Base-by-base conservation (phyloP, 352 stramenopile genomes). In the Globisporangium polare region DNA sequence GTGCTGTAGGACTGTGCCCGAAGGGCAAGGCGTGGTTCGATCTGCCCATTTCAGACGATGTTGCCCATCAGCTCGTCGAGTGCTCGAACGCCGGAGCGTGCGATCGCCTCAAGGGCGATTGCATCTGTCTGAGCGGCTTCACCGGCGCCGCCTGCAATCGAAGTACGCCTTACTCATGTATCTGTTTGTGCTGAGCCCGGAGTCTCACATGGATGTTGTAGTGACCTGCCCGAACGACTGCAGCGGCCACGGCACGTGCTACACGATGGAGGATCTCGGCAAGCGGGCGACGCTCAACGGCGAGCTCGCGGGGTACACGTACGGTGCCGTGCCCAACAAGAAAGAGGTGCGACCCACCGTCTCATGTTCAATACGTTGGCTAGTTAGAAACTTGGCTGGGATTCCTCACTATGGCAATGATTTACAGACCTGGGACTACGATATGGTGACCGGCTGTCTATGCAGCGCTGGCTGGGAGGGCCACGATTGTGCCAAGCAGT, bases 391-490 rank as follows among this genome's bases (percentile, higher is more conserved):
- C n/a, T n/a, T n/a, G n/a, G n/a, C n/a, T n/a, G n/a, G n/a, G n/a
- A n/a, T n/a, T n/a, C n/a, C n/a, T n/a, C n/a, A n/a, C n/a, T n/a
- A n/a, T n/a, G n/a, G n/a, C n/a, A n/a, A n/a, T n/a, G n/a, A n/a
- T n/a, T n/a, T n/a, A n/a, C n/a, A n/a, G 69, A 91, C 80, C 0
- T 98, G 92, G 92, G 92, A 98, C 72, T 92, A 91, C 53, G 81
- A 97, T 39, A 80, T 93, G 65, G 68, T 84, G 42, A 86, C 88
- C 49, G 86, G 86, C 26, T 98, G 90, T 70, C 78, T 87, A 24
- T 97, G 92, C 68, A 87, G 89, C 41, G 27, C 77, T 42, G 92
- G 90, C 18, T 98, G 89, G 81, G 83, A 84, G 54, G 93, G 92
- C n/a, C 78, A 97, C 58, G 87, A 95, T 56, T 98, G 94, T 73